phyloP scores from a whole-genome alignment of 768 basidiomycete species.

The Russula lepida region DNA sequence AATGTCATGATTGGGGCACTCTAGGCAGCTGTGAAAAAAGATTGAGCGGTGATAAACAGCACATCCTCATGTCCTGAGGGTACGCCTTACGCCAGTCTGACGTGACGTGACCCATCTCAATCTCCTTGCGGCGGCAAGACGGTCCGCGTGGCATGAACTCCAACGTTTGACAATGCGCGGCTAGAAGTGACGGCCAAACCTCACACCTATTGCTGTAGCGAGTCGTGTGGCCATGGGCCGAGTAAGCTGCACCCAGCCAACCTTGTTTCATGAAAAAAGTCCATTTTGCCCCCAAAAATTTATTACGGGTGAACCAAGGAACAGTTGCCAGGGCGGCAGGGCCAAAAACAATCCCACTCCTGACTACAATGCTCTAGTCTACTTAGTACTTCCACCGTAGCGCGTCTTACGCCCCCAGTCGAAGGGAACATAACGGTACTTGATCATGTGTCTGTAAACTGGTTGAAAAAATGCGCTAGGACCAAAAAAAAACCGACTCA shows the following conservation, averaged over 20 bases:
- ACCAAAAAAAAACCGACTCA: slow-evolving; percentile 35
- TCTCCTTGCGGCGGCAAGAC: not conserved
- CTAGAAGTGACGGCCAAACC: too few relatives aligned
- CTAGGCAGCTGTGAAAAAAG: not conserved
- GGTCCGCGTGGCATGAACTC: not conserved
- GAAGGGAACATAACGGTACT: slow-evolving; percentile 95
- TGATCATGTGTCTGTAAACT: slow-evolving; percentile 87
- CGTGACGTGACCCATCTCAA: not conserved
- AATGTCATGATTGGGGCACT: not conserved
- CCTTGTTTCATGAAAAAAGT: not conserved
- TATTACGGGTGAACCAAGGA: not conserved
- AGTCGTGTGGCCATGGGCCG: not conserved
- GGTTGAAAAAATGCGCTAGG: not conserved
- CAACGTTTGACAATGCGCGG: too few relatives aligned
- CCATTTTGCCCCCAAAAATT: not conserved
- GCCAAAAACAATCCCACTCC: not conserved
- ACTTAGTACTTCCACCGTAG: slow-evolving; percentile 55
- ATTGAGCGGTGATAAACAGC: not conserved
- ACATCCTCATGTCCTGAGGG: not conserved
- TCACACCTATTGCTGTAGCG: too few relatives aligned
- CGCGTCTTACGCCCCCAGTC: slow-evolving; percentile 91
- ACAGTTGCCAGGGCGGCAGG: not conserved
- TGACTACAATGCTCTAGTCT: slow-evolving; percentile 18
- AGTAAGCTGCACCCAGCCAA: not conserved
- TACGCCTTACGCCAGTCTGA: not conserved